Evolutionary conservation across 805 yeast genomes (phyloP).

Genomic region (Cyberlindnera meyerae): DNA sequence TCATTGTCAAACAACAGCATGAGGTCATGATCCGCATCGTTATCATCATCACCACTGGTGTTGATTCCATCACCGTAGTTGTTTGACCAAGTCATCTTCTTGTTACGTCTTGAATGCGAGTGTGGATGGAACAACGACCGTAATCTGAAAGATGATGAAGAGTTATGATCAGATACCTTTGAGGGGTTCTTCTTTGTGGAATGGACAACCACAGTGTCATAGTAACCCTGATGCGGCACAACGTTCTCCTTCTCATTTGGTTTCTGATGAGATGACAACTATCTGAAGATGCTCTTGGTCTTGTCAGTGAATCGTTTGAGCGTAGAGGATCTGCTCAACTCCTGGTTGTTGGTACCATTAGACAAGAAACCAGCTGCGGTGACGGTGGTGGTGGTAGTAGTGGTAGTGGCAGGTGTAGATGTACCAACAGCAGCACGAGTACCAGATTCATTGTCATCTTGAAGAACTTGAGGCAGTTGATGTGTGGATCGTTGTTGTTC

Average conservation of each 20-base stretch:
- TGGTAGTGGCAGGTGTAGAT: too few relatives aligned
- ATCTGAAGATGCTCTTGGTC: constrained; percentile 12
- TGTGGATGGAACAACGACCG: too few relatives aligned
- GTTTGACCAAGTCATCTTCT: background rate
- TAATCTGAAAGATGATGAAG: too few relatives aligned
- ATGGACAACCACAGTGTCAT: constrained; percentile 5
- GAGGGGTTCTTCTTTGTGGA: too few relatives aligned
- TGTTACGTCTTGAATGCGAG: background rate
- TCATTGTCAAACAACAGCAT: constrained; percentile 9
- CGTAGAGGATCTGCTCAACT: constrained; percentile 6
- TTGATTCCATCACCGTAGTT: too few relatives aligned
- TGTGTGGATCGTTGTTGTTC: background rate
- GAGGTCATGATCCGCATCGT: constrained; percentile 1
- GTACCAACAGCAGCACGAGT: too few relatives aligned
- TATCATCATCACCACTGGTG: background rate
- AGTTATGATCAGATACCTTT: too few relatives aligned
- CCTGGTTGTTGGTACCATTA: background rate
- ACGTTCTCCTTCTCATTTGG: background rate
- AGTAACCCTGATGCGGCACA: constrained; percentile 1
- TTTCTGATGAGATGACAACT: constrained; percentile 3
- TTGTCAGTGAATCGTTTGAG: constrained; percentile 10
- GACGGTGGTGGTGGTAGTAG: background rate
- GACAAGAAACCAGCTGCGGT: background rate
- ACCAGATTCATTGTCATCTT: too few relatives aligned
- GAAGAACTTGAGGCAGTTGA: too few relatives aligned